A percentile compares a stretch with the other conserved stretches of the same genome.
These are phyloP conservation scores for Phialophora verrucosa DNA, from an alignment of 2,329 filamentous ascomycete species.

Conservation along the genomic window DNA sequence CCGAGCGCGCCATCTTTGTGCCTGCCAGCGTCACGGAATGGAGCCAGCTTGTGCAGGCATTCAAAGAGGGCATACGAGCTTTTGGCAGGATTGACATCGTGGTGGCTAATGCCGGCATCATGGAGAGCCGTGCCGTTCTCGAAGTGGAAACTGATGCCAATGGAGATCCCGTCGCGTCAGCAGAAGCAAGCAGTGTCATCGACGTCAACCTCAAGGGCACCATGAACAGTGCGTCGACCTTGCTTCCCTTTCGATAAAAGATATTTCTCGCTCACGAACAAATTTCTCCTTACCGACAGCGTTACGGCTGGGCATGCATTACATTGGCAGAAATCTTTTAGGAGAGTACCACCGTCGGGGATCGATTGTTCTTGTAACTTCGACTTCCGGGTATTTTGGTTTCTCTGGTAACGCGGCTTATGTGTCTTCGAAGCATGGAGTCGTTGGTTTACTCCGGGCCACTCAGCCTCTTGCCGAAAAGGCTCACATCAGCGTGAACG, in stretches of 20 bases:
- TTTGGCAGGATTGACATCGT: slow-evolving; percentile 65
- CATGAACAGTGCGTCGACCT: slow-evolving; percentile 48
- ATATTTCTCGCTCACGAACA: too few species aligned
- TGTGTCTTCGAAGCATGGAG: slow-evolving; percentile 52
- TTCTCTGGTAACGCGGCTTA: slow-evolving; percentile 52
- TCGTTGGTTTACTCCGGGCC: slow-evolving; percentile 50
- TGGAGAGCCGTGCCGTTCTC: slow-evolving; percentile 45
- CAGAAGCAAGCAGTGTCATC: slow-evolving; percentile 43
- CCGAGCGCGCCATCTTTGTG: slow-evolving; percentile 45
- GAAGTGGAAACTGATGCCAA: background rate
- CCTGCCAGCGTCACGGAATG: slow-evolving; percentile 48
- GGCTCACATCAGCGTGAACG: slow-evolving; percentile 51
- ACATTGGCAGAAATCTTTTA: slow-evolving; percentile 35
- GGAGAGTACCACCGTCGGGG: slow-evolving; percentile 32
- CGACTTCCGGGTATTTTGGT: slow-evolving; percentile 53
- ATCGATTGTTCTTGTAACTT: slow-evolving; percentile 50
- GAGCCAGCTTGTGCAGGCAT: slow-evolving; percentile 46
- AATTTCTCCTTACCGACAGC: too few species aligned
- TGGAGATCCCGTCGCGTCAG: slow-evolving; percentile 40
- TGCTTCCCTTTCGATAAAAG: background rate
- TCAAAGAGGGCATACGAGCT: slow-evolving; percentile 42
- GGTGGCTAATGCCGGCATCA: slow-evolving; percentile 70
- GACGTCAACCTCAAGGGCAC: slow-evolving; percentile 55
- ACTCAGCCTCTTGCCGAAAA: slow-evolving; percentile 44
- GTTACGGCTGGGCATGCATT: slow-evolving; percentile 42